Evolutionary conservation across 805 yeast species (phyloP).

Genomic region (Kodamaea kaohsiungensis): DNA sequence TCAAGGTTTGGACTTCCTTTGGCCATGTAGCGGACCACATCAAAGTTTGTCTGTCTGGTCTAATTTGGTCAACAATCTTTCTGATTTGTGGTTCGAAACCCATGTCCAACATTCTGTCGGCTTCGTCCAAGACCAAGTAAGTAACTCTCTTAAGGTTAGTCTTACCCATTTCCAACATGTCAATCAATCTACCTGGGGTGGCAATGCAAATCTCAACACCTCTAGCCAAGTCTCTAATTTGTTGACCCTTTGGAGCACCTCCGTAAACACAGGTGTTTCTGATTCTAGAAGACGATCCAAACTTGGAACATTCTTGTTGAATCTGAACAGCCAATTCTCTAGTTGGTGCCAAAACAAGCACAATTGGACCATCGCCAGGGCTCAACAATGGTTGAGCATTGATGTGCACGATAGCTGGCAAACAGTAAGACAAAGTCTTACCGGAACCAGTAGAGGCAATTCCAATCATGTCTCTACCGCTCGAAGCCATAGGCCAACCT

Average conservation of each 20-base stretch:
- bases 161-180: constrained; percentile 93
- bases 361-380: constrained; percentile 98
- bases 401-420: constrained; percentile 96
- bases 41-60: constrained; percentile 98
- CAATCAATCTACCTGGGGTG: constrained; percentile 98
- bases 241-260: constrained; percentile 99
- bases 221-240: constrained; percentile 91
- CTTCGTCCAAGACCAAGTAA: constrained; percentile 96
- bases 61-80: constrained; percentile 95
- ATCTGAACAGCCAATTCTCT: constrained; percentile 99
- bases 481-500: constrained; percentile 99
- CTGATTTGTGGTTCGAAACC: constrained; percentile 99
- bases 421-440: constrained; percentile 94
- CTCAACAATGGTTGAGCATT: constrained; percentile 94
- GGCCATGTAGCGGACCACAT: constrained; percentile 99
- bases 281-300: constrained; percentile 87
- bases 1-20: constrained; percentile 91
- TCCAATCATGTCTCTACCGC: constrained; percentile 99
- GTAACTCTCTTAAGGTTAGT: constrained; percentile 96
- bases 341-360: constrained; percentile 93
- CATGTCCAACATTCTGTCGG: constrained; percentile 99
- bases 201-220: constrained; percentile 97
- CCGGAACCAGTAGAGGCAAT: constrained; percentile 99
- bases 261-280: constrained; percentile 98
- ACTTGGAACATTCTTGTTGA: constrained; percentile 93